Evolutionary conservation across 2,329 filamentous ascomycete species (phyloP), one percentile per base, ranked within the genome.

Genomic region (Colletotrichum limetticola): DNA sequence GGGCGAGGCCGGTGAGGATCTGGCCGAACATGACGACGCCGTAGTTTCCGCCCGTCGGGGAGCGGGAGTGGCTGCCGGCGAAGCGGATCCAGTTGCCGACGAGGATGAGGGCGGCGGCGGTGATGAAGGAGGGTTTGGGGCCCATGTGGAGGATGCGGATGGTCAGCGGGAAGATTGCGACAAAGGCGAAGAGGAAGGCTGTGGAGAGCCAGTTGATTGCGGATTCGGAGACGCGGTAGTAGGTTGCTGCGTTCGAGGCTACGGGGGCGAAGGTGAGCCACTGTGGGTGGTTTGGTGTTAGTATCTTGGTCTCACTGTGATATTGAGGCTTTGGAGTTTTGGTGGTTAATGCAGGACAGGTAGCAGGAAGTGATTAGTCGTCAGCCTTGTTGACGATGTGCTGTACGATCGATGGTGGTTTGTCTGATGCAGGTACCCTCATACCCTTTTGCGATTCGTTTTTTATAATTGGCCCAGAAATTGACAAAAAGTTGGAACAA

Each of bases 201-300:
- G 93, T 98, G 79, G 93, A 95, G 75, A 98, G 88, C 97, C 97
- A 98, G 83, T 98, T 98, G 83, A 98, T 93, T 37, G 90, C 89
- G 19, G 90, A 91, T 78, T 95, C 91, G 42, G 88, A 88, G 14
- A 95, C 94, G 64, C 85, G 77, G 80, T 97, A 98, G 85, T 95
- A 98, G 28, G 86, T 77, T 0, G 95, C 91, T 1, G 94, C 89
- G 26, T 92, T 90, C 42, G 89, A 89, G 1, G 94, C 94, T 37
- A 98, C 92, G 53, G 96, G 93, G 2, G 95, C 93, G 82, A 95
- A 98, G 7, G 95, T 97, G 77, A 98, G 90, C 96, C 96, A 98
- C 94, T 95, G 76, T 3, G 42, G 6, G 19, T 46, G 30, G 30
- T 35, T 35, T 42, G 37, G 16, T n/a, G 19, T 49, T n/a, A 49